Evolutionary conservation across 202 grass and related monocot species (phyloP).

Genomic region (Sporobolus alterniflorus): DNA sequence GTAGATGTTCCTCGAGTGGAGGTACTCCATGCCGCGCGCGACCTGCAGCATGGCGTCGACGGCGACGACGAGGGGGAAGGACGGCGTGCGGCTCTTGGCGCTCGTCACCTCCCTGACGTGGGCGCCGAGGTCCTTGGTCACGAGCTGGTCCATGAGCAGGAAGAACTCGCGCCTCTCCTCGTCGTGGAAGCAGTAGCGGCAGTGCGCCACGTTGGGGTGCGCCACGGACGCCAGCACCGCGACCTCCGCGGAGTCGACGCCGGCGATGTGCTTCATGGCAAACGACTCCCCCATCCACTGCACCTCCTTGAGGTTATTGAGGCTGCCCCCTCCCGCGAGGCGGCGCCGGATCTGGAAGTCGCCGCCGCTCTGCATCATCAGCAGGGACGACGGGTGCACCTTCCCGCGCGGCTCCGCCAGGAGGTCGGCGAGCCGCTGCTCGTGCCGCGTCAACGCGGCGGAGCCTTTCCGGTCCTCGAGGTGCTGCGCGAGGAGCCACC

Average conservation of each 20-base stretch:
- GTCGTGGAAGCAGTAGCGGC: conserved; percentile 72
- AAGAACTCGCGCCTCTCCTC: conserved; percentile 74
- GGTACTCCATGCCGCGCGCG: conserved; percentile 88
- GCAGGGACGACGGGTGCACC: conserved; percentile 52
- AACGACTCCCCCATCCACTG: conserved; percentile 81
- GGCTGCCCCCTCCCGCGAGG: conserved; percentile 10
- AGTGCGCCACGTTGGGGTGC: conserved; percentile 73
- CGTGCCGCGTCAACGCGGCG: conserved; percentile 42
- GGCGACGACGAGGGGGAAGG: conserved; percentile 64
- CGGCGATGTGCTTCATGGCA: conserved; percentile 60
- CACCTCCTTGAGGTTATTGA: conserved; percentile 63
- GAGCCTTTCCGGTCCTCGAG: conserved; percentile 53
- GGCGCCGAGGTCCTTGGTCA: conserved; percentile 65
- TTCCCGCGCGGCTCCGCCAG: conserved; percentile 54
- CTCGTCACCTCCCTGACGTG: conserved; percentile 63
- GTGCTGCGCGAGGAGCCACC: conserved; percentile 57
- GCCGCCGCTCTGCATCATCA: conserved; percentile 24
- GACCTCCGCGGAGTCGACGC: conserved; percentile 52
- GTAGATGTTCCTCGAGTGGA: conserved; percentile 73
- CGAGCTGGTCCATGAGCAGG: conserved; percentile 74
- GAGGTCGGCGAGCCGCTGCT: conserved; percentile 67
- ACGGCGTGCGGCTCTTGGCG: conserved; percentile 51
- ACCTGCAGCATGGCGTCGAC: conserved; percentile 91
- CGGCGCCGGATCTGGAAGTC: conserved; percentile 67
- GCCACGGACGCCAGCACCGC: conserved; percentile 51